Base-by-base conservation (phyloP, 1,139 yeast genomes). In the Magnusiomyces tetraspermus region DNA sequence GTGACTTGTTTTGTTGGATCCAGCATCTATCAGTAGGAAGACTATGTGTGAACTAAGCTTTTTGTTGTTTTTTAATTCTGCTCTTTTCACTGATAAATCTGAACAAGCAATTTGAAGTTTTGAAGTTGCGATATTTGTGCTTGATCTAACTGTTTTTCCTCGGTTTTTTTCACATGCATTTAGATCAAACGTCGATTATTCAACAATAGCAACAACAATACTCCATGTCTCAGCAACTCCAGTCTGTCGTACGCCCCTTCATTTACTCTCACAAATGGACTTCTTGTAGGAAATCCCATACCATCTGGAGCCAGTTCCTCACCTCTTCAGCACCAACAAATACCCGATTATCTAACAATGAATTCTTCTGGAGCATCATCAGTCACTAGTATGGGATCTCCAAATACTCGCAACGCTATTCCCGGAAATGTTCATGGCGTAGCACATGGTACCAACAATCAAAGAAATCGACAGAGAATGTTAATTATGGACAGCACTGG, bases 311-410 rank as follows among this genome's bases (percentile, higher is more conserved):
- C 24, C 5, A 38, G 21, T n/a, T 19, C 23, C 3, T 43, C 46
- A 13, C 46, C 46, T 15, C 46, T 19, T 28, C 46, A 43, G 21
- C 46, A 43, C 22, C 36, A 13, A 43, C 46, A 43, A 30, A 43
- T 43, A 26, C 46, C 46, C 13, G 46, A 43, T 28, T 43, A 43
- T 23, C 10, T 43, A 15, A 11, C 46, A 15, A 26, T 43, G 23
- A 43, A 43, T 23, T 26, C 36, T n/a, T 21, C 46, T 15, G 31
- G 22, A 2, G 15, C 36, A 17, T 17, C 36, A n/a, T 30, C 46
- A 4, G 46, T 23, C 4, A 15, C 46, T n/a, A 8, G 13, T 28
- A 21, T 43, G 22, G 46, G 36, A 6, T 43, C 46, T 13, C 46
- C 46, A 19, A 21, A 15, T 19, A 10, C 46, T 43, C 46, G 36